Percentiles rank a stretch among this genome's conserved stretches.
These are phyloP conservation scores for Metschnikowia koreensis DNA, from an alignment of 805 yeast species.

Conservation along the genomic window DNA sequence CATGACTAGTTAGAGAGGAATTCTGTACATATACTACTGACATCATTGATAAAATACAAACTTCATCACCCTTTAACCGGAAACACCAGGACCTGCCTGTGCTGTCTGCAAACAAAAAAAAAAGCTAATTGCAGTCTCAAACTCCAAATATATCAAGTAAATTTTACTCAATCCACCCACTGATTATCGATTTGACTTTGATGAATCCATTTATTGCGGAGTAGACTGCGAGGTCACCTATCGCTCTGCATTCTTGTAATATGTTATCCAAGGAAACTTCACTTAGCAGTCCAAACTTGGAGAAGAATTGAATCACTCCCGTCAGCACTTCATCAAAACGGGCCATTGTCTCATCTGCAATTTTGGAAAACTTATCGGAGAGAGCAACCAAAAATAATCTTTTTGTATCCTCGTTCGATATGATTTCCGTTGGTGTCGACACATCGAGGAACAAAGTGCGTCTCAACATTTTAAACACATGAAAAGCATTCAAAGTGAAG, in stretches of 20 bases:
- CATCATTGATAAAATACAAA: conserved; percentile 2
- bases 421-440: neutral
- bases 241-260: neutral
- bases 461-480: conserved; percentile 9
- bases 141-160: neutral
- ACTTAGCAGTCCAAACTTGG: neutral
- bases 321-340: neutral
- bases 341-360: neutral
- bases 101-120: neutral
- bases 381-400: neutral
- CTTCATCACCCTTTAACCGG: neutral
- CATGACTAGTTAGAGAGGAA: conserved; percentile 40
- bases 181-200: neutral
- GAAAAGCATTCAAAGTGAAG: conserved; percentile 19
- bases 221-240: neutral
- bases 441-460: conserved; percentile 1
- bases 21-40: neutral
- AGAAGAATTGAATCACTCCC: neutral
- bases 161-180: conserved; percentile 2
- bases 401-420: neutral
- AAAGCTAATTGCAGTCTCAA: neutral
- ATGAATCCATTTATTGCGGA: conserved; percentile 3
- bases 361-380: neutral
- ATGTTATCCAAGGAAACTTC: neutral
- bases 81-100: neutral